These are phyloP conservation scores for Sodiomyces alkalinus DNA, from an alignment of 2,329 filamentous ascomycete genomes.

Conservation along the genomic window DNA sequence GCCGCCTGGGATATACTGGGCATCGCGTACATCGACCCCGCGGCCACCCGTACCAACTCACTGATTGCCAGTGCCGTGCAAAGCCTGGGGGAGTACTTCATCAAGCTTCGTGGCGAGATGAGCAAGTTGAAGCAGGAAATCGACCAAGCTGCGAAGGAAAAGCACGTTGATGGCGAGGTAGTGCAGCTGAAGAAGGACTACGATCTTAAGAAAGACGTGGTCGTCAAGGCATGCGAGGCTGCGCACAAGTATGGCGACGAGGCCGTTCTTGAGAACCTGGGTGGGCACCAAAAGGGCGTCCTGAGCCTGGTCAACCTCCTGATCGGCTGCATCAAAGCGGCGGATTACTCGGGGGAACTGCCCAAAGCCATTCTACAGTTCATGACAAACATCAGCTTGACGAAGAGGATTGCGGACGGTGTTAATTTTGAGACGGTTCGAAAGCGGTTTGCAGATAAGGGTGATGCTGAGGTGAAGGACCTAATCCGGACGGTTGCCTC, in stretches of 20 bases:
- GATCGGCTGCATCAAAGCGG: constrained; percentile 35
- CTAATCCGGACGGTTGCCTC: constrained; percentile 42
- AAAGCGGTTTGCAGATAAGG: constrained; percentile 47
- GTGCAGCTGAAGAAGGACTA: constrained; percentile 23
- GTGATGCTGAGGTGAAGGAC: constrained; percentile 47
- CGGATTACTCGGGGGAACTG: constrained; percentile 36
- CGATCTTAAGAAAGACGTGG: constrained; percentile 28
- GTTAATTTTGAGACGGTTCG: constrained; percentile 52
- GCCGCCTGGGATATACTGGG: constrained; percentile 38
- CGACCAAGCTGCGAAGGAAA: constrained; percentile 27
- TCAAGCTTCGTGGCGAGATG: constrained; percentile 30
- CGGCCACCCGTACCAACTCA: constrained; percentile 19
- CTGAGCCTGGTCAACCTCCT: constrained; percentile 37
- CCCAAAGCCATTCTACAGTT: constrained; percentile 43
- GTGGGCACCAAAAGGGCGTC: constrained; percentile 40
- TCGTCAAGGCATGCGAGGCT: constrained; percentile 36
- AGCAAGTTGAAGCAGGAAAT: constrained; percentile 29
- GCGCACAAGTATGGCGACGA: constrained; percentile 39
- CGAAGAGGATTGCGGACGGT: constrained; percentile 45
- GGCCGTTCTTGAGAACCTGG: constrained; percentile 40
- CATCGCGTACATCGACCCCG: constrained; percentile 30
- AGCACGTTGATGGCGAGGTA: constrained; percentile 17
- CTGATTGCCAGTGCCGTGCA: constrained; percentile 32
- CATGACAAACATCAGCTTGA: constrained; percentile 46
- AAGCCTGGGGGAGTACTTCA: constrained; percentile 33